Evolutionary conservation across 2,329 filamentous ascomycete species (phyloP), one percentile per base, ranked within the genome.

Genomic region (Rutstroemia sp.): DNA sequence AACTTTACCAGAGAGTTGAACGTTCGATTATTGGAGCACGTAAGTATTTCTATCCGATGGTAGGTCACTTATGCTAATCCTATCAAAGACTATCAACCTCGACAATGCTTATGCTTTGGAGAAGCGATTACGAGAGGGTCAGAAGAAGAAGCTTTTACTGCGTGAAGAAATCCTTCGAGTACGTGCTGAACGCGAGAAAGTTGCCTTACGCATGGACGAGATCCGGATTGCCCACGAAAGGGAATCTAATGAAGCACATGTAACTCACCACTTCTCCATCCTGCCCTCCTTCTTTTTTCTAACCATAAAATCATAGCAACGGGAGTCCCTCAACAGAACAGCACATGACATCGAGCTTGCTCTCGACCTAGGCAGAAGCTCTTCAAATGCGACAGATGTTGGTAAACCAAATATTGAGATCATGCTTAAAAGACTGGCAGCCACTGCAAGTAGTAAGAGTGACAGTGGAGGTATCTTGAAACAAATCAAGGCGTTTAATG

Each of bases 321-420:
- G 82, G 14, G 73, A 76, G 19, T 51, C 50, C 9, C 72, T 84
- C 16, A 86, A 83, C 17, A 74, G 76, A 3, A 69, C 77, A 6
- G 80, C 86, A 75, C 78, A 86, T 60, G 79, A 85, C 57, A 76
- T 86, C 55, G 82, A 86, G 52, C 68, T 85, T 17, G 81, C 78
- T 0, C 73, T 78, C 48, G 75, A 76, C 46, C 76, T 77, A 41
- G 73, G 74, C 4, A 75, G 76, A 23, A 78, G 77, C 1, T 74
- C 75, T 58, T 71, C 76, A 57, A 78, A 77, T 61, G 66, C 68
- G 14, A 73, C 75, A 59, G 71, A 78, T 60, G 78, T 78, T 60
- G 68, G 69, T 47, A 68, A 82, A 49, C 75, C 74, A 38, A 84
- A 83, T 44, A 73, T 83, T 0, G 82, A 85, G 64, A 68, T 85